These are phyloP conservation scores for Lactarius hengduanensis DNA, from an alignment of 768 basidiomycete genomes.

Conservation along the genomic window DNA sequence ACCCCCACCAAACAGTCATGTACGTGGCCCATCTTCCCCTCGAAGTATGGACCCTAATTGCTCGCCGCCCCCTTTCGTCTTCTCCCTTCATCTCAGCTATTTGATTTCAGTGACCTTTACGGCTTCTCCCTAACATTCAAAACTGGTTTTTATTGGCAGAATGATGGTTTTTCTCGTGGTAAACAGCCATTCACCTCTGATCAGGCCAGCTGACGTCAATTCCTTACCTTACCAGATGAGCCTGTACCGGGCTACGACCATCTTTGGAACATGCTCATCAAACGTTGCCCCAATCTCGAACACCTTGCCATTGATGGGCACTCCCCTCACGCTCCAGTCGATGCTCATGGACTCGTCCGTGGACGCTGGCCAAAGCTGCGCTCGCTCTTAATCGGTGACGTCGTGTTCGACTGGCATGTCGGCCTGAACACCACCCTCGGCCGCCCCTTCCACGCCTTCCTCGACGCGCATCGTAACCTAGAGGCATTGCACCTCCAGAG, in stretches of 20 bases:
- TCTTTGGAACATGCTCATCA: constrained; percentile 72
- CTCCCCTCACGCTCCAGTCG: constrained; percentile 50
- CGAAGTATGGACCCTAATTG: constrained; percentile 2
- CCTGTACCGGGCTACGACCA: constrained; percentile 44
- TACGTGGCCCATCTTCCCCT: constrained; percentile 37
- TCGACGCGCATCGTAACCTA: constrained; percentile 61
- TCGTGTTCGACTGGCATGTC: constrained; percentile 57
- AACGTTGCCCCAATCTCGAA: constrained; percentile 62
- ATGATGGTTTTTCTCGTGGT: constrained; percentile 59
- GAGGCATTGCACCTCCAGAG: constrained; percentile 50
- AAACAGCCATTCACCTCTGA: constrained; percentile 27
- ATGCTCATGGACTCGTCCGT: constrained; percentile 52
- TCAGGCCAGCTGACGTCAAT: constrained; percentile 1
- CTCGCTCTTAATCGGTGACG: constrained; percentile 61
- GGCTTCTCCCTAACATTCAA: constrained; percentile 64
- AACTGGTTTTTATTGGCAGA: constrained; percentile 60
- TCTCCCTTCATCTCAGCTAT: constrained; percentile 45
- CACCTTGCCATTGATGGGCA: constrained; percentile 58
- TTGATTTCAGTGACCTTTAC: constrained; percentile 61
- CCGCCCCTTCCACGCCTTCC: constrained; percentile 62
- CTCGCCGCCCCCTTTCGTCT: not conserved
- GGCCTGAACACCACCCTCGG: constrained; percentile 39
- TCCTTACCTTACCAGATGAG: constrained; percentile 42
- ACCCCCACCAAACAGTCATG: constrained; percentile 59
- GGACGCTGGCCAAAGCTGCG: constrained; percentile 69